Evolutionary conservation across 2,329 filamentous ascomycete species (phyloP), one percentile per base, ranked within the genome.

Genomic region (Beauveria pseudobassiana): DNA sequence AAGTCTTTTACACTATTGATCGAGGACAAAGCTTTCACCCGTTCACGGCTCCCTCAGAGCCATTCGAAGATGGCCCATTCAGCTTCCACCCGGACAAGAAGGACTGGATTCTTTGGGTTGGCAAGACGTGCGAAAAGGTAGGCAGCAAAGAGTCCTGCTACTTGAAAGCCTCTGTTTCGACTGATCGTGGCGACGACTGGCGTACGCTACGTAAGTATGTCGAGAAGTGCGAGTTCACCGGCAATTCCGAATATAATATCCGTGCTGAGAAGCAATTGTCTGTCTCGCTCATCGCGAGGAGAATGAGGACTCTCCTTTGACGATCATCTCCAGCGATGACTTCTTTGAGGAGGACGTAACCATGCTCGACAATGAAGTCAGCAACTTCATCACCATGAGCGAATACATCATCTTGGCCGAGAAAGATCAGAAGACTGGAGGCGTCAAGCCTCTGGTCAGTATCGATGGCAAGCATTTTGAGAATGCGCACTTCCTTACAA

Each of bases 361-460:
- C 4, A 56, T 67, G 10, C 80, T 84, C 26, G 83, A 93, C 63
- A 71, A 69, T 34, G 69, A 72, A 1, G 89, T 96, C 48, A 85
- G 88, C 67, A 88, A 89, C 67, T 98, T 96, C 74, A 93, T 92
- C 2, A 96, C 89, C 5, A 98, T 97, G 93, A 88, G 89, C 45
- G 95, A 99, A 72, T 99, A 96, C 73, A 95, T 99, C 69, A 85
- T 99, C 45, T 88, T 96, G 55, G 93, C 93, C 1, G 87, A 88
- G 6, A 82, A 88, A 63, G 85, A 92, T 63, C 78, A 86, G 38
- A 85, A 89, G 43, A 79, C 84, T 61, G 79, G 87, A 45, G 88
- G 84, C 2, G 78, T 97, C 63, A 87, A 87, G 64, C 88, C 93
- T 40, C 87, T 93, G 67, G 85, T 91, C 51, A 97, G 91, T 72